phyloP scores from a whole-genome alignment of 768 basidiomycete species.

The Pleurotus djamor region DNA sequence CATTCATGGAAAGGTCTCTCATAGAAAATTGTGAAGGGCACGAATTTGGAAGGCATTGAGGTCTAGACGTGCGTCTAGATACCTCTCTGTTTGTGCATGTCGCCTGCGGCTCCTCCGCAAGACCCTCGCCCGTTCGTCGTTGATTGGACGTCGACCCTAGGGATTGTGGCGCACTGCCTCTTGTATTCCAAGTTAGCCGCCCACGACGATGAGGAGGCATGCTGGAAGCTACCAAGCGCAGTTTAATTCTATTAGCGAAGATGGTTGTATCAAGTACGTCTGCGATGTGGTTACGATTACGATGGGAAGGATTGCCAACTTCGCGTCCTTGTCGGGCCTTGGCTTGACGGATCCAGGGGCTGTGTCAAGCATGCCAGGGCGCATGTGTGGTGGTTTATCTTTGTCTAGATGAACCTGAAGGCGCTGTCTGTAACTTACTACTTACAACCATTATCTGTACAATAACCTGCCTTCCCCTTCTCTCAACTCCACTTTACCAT shows the following conservation, averaged over 20 bases:
- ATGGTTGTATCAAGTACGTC: too few relatives aligned
- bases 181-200: too few relatives aligned
- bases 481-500: slow-evolving; percentile 8
- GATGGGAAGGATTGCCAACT: not conserved
- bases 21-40: slow-evolving; percentile 51
- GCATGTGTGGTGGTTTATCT: not conserved
- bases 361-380: slow-evolving; percentile 4
- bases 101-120: not conserved
- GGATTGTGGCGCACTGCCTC: too few relatives aligned
- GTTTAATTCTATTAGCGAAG: too few relatives aligned
- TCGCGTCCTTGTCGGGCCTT: slow-evolving; percentile 1
- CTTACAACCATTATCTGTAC: too few relatives aligned
- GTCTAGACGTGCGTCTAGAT: slow-evolving; percentile 35
- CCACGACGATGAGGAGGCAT: too few relatives aligned
- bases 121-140: too few relatives aligned
- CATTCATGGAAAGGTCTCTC: not conserved
- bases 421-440: slow-evolving; percentile 3
- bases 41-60: slow-evolving; percentile 83
- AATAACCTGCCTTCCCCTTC: not conserved
- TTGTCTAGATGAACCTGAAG: not conserved
- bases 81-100: not conserved
- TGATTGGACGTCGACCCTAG: too few relatives aligned
- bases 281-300: too few relatives aligned
- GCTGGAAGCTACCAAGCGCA: too few relatives aligned
- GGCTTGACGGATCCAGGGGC: not conserved